phyloP scores from a whole-genome alignment of 768 basidiomycete species.

The Phylloporus scabripes region DNA sequence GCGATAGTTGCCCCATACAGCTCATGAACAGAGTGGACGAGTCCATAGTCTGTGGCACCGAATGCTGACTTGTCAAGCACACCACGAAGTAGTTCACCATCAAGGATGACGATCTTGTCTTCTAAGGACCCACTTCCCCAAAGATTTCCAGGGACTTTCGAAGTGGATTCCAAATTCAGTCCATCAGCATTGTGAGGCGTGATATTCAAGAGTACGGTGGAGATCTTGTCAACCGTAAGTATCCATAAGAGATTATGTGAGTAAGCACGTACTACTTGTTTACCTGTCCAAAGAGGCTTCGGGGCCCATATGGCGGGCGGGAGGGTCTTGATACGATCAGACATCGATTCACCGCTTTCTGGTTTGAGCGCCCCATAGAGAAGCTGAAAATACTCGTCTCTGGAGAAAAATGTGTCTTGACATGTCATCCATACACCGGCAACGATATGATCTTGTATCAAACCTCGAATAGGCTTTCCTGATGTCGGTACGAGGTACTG shows the following conservation, averaged over 20 bases:
- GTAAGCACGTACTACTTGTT: slow-evolving; percentile 77
- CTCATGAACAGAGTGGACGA: slow-evolving; percentile 96
- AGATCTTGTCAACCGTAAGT: slow-evolving; percentile 55
- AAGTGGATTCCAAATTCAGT: slow-evolving; percentile 77
- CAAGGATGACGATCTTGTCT: slow-evolving; percentile 82
- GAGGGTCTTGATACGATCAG: slow-evolving; percentile 65
- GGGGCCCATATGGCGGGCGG: slow-evolving; percentile 95
- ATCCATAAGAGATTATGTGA: not conserved
- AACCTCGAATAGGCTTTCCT: slow-evolving; percentile 92
- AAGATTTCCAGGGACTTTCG: slow-evolving; percentile 82
- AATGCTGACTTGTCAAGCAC: slow-evolving; percentile 96
- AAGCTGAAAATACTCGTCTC: slow-evolving; percentile 94
- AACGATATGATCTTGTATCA: slow-evolving; percentile 98
- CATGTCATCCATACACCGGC: slow-evolving; percentile 99
- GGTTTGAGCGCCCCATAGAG: slow-evolving; percentile 91
- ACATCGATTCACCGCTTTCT: slow-evolving; percentile 62
- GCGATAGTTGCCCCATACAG: slow-evolving; percentile 88
- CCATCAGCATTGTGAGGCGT: slow-evolving; percentile 76
- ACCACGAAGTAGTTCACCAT: slow-evolving; percentile 91
- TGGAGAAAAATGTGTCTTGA: slow-evolving; percentile 89
- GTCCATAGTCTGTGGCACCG: slow-evolving; percentile 91
- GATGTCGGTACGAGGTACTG: slow-evolving; percentile 99
- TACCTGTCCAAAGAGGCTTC: slow-evolving; percentile 90
- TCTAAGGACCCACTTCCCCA: slow-evolving; percentile 82
- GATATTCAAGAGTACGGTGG: slow-evolving; percentile 89